Evolutionary conservation across 176 grass and related monocot genomes (phyloP).

Genomic region (Rhynchospora breviuscula): DNA sequence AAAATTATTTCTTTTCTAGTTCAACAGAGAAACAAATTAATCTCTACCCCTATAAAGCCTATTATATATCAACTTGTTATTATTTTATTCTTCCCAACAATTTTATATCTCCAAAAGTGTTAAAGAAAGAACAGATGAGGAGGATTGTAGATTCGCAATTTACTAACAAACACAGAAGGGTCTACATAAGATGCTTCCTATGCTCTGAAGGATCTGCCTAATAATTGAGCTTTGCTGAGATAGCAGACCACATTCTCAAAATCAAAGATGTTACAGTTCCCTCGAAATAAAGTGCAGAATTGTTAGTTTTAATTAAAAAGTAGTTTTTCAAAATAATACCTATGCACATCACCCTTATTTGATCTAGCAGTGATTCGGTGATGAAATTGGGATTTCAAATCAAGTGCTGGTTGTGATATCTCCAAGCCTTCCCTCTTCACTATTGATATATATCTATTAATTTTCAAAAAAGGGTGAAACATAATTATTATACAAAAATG

Average conservation of each 20-base stretch:
- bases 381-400: conserved; percentile 62
- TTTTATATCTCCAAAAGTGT: background rate
- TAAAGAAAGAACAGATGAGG: background rate
- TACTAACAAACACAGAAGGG: background rate
- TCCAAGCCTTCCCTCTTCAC: conserved; percentile 50
- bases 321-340: conserved; percentile 13
- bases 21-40: background rate
- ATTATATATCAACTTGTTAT: background rate
- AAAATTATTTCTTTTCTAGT: background rate
- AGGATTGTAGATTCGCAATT: background rate
- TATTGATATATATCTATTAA: conserved; percentile 39
- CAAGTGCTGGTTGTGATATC: conserved; percentile 88
- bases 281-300: background rate
- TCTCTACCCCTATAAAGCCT: background rate
- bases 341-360: conserved; percentile 38
- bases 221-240: background rate
- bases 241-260: background rate
- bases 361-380: conserved; percentile 53
- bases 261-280: background rate
- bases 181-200: background rate
- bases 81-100: background rate
- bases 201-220: background rate
- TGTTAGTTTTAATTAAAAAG: background rate
- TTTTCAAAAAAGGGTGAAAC: background rate
- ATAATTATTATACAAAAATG: background rate